A percentile compares a stretch with the other conserved stretches of the same genome.
phyloP scores from a whole-genome alignment of 768 basidiomycete species.

The Boletellus emodensis region DNA sequence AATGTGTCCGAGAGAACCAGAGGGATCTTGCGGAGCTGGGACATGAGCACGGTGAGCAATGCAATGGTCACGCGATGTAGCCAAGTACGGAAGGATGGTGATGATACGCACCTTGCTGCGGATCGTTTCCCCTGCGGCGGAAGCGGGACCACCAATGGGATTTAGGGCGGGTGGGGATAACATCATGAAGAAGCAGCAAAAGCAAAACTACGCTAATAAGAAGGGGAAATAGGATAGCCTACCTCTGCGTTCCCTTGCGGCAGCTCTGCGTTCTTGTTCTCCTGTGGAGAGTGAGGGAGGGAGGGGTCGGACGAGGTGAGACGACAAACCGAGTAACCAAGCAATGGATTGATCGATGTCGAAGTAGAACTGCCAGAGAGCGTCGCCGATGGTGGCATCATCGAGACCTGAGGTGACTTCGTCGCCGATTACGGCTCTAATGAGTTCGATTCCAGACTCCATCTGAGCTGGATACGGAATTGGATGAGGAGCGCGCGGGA shows the following conservation, averaged over 20 bases:
- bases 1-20: constrained; percentile 20
- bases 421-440: constrained; percentile 64
- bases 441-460: constrained; percentile 63
- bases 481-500: constrained; percentile 4
- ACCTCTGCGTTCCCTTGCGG: constrained; percentile 81
- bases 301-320: not conserved
- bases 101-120: constrained; percentile 58
- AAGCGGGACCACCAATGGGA: constrained; percentile 34
- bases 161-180: constrained; percentile 27
- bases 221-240: constrained; percentile 40
- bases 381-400: constrained; percentile 71
- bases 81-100: constrained; percentile 20
- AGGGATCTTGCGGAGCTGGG: constrained; percentile 17
- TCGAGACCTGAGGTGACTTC: constrained; percentile 63
- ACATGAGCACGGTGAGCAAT: constrained; percentile 18
- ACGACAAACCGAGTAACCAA: constrained; percentile 65
- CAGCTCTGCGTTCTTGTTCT: constrained; percentile 59
- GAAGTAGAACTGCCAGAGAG: constrained; percentile 86
- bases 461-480: constrained; percentile 52
- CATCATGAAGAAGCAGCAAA: constrained; percentile 32
- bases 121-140: constrained; percentile 34
- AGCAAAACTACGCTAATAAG: constrained; percentile 34
- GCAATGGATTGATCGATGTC: constrained; percentile 73
- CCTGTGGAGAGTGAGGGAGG: constrained; percentile 39
- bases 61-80: constrained; percentile 8